Percentiles rank a stretch among this genome's conserved stretches.
phyloP scores from a whole-genome alignment of 1,284 basidiomycete species.

The Ganoderma sp. region DNA sequence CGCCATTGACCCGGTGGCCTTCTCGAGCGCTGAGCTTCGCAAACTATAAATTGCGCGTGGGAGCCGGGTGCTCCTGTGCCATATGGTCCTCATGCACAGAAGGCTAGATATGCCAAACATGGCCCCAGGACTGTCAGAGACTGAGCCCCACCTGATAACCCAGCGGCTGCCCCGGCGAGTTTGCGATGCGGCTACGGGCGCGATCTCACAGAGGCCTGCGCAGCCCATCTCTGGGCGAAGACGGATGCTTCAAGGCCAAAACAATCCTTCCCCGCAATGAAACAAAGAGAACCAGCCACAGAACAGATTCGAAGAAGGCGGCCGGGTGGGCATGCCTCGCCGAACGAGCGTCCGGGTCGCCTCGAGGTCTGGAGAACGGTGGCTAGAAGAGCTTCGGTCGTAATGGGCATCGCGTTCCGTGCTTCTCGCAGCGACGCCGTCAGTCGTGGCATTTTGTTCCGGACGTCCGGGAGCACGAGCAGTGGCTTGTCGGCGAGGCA shows the following conservation, averaged over 20 bases:
- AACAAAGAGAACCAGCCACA: not conserved
- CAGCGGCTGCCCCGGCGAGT: not conserved
- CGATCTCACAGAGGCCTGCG: not conserved
- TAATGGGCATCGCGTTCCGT: not conserved
- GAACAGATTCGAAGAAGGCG: not conserved
- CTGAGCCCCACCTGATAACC: not conserved
- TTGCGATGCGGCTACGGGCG: not conserved
- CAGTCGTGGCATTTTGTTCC: constrained; percentile 1
- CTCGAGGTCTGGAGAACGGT: not conserved
- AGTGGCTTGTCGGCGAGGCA: not conserved
- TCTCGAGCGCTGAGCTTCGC: constrained; percentile 1
- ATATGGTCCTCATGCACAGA: not conserved
- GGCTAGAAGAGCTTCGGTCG: not conserved
- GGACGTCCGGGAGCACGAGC: not conserved
- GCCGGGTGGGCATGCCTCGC: not conserved
- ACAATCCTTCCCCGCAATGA: not conserved
- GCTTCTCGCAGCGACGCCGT: not conserved
- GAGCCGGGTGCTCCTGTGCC: not conserved
- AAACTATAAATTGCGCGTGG: constrained; percentile 8
- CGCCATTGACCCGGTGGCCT: not conserved
- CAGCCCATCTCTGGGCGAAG: not conserved
- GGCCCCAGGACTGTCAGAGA: not conserved
- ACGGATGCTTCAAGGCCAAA: not conserved
- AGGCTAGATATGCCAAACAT: not conserved
- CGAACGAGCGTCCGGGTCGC: not conserved